Evolutionary conservation across 139 green algal genomes (phyloP).

Genomic region (Coelastrella sp.): DNA sequence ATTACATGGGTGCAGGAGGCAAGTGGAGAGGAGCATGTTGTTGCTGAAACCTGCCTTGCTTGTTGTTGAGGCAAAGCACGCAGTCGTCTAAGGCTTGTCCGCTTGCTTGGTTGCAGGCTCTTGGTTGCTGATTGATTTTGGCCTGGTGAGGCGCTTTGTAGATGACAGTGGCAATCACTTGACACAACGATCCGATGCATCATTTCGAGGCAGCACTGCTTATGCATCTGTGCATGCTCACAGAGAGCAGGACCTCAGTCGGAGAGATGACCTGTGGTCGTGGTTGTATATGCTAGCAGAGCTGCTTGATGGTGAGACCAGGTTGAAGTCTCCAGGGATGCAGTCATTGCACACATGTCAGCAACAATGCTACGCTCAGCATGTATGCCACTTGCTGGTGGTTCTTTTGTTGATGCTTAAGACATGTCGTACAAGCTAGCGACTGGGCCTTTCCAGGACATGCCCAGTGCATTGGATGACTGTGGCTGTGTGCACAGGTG

Average conservation of each 20-base stretch:
- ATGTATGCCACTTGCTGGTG: neutral
- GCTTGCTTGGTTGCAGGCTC: conserved; percentile 11
- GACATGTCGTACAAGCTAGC: no score
- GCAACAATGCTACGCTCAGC: neutral
- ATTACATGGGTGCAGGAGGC: neutral
- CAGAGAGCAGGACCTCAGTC: conserved; percentile 67
- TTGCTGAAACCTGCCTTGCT: no score
- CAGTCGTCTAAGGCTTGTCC: no score
- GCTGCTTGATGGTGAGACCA: conserved; percentile 63
- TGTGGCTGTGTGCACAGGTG: conserved; percentile 44
- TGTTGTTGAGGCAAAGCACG: no score
- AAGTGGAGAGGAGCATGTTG: no score
- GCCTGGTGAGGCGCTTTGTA: conserved; percentile 71
- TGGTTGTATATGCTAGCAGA: conserved; percentile 92
- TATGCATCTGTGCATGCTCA: conserved; percentile 85
- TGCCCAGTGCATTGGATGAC: no score
- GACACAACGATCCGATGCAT: conserved; percentile 60
- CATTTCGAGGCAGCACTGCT: conserved; percentile 84
- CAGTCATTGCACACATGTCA: no score
- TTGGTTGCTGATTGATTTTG: conserved; percentile 85
- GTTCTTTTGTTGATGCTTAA: no score
- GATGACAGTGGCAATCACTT: conserved; percentile 65
- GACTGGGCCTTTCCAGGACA: no score
- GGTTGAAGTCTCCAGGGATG: no score
- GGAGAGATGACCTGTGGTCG: conserved; percentile 92